Evolutionary conservation across 1,284 basidiomycete species (phyloP).

Genomic region (Cryptococcus jaspeensis): DNA sequence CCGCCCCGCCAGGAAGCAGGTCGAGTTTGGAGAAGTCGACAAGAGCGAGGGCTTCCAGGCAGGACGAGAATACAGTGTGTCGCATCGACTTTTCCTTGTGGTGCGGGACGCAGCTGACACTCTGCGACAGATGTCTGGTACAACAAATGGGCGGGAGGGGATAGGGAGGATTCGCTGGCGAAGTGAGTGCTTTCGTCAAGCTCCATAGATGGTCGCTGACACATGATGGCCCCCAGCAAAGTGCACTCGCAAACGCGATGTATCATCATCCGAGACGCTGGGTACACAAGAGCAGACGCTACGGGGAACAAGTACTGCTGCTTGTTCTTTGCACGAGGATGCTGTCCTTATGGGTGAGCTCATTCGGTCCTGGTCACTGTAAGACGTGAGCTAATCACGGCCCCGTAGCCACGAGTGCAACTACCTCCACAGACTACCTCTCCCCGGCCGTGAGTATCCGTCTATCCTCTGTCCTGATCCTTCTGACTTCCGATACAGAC

Average conservation of each 20-base stretch:
- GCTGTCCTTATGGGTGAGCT: conserved; percentile 83
- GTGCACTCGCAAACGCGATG: conserved; percentile 71
- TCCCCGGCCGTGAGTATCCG: conserved; percentile 56
- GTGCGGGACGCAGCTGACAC: conserved; percentile 19
- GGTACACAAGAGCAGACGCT: conserved; percentile 88
- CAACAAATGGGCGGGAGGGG: conserved; percentile 97
- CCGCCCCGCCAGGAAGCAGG: conserved; percentile 78
- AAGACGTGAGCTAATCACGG: background rate
- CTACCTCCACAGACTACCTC: conserved; percentile 84
- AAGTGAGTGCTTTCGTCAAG: conserved; percentile 61
- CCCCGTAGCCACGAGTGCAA: conserved; percentile 77
- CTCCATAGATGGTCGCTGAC: conserved; percentile 6
- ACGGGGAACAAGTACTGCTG: conserved; percentile 90
- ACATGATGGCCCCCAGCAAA: conserved; percentile 61
- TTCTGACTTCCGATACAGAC: conserved; percentile 19
- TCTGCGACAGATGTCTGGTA: conserved; percentile 84
- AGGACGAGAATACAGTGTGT: conserved; percentile 90
- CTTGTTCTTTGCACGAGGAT: conserved; percentile 92
- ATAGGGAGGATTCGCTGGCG: conserved; percentile 88
- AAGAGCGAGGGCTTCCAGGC: conserved; percentile 84
- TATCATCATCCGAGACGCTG: conserved; percentile 81
- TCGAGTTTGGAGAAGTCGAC: conserved; percentile 82
- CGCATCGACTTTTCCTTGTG: background rate
- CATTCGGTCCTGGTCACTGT: background rate
- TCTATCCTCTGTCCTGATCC: background rate